A percentile compares a stretch with the other conserved stretches of the same genome.
Conservation (phyloP, 2,329 filamentous ascomycete genomes). For the Alternaria gaisen region DNA sequence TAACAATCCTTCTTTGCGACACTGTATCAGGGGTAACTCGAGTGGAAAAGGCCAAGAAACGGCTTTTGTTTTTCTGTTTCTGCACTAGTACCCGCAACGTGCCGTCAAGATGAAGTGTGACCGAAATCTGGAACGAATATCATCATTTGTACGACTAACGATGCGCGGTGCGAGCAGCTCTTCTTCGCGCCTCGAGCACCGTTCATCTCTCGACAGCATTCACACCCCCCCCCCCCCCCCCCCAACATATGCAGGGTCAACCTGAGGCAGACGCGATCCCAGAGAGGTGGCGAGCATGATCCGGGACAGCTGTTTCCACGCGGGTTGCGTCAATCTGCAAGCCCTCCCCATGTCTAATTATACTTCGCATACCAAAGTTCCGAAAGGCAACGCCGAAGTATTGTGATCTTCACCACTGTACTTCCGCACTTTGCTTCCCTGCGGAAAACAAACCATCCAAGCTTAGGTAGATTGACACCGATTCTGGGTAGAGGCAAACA, state of each 20-base stretch:
- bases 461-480: not conserved
- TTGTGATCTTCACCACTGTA: not conserved
- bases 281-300: conserved; percentile 4
- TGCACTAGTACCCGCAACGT: not conserved
- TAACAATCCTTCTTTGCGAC: not conserved
- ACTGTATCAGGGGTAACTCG: not conserved
- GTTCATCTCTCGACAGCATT: not conserved
- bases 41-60: not conserved
- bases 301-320: conserved; percentile 1
- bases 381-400: not conserved
- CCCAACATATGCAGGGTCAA: conserved; percentile 9
- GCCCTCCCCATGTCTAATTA: conserved; percentile 9
- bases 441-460: conserved; percentile 1
- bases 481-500: not conserved
- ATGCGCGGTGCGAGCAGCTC: not conserved
- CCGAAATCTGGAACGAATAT: conserved; percentile 8
- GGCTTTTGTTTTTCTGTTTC: conserved; percentile 6
- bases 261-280: conserved; percentile 11
- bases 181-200: not conserved
- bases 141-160: not conserved
- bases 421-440: not conserved
- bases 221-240: not conserved
- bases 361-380: conserved; percentile 9
- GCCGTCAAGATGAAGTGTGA: conserved; percentile 1
- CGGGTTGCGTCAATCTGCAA: conserved; percentile 3